phyloP scores from a whole-genome alignment of 2,329 filamentous ascomycete species.

The Fusarium bulbicola region DNA sequence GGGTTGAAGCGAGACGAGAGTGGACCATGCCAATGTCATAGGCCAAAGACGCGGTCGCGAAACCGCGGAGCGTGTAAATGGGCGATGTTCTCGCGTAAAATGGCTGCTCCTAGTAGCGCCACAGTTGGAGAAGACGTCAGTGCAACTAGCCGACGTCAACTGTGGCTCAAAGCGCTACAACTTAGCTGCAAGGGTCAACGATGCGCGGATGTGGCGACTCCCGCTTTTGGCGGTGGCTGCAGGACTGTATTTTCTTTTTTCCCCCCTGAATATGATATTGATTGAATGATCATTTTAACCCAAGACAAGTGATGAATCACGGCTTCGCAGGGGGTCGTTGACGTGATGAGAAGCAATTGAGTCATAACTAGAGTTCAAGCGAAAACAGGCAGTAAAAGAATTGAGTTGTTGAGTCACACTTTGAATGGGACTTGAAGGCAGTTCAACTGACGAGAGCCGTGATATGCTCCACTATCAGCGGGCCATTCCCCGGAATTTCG shows the following conservation, averaged over 20 bases:
- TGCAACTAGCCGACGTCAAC: not conserved
- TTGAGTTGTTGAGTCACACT: not conserved
- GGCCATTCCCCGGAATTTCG: conserved; percentile 38
- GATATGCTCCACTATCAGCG: conserved; percentile 27
- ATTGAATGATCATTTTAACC: not conserved
- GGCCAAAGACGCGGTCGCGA: conserved; percentile 38
- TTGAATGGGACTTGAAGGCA: not conserved
- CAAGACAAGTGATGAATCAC: conserved; percentile 29
- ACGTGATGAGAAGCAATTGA: conserved; percentile 24
- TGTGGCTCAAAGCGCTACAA: conserved; percentile 9
- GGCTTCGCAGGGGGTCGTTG: conserved; percentile 25
- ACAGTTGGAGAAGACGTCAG: not conserved
- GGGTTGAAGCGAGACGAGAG: conserved; percentile 34
- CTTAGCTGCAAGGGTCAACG: conserved; percentile 13
- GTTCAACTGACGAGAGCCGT: conserved; percentile 17
- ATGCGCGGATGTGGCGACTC: not conserved
- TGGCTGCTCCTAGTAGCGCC: not conserved
- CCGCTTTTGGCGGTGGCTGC: conserved; percentile 1
- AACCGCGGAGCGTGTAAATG: conserved; percentile 43
- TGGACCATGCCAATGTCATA: conserved; percentile 19
- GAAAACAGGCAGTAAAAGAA: not conserved
- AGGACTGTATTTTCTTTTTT: not conserved
- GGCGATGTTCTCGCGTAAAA: conserved; percentile 39
- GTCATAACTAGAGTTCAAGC: not conserved
- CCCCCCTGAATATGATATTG: not conserved